A percentile compares a stretch with the other conserved stretches of the same genome.
phyloP scores from a whole-genome alignment of 202 grass and related monocot genomes.

The Digitaria exilis region DNA sequence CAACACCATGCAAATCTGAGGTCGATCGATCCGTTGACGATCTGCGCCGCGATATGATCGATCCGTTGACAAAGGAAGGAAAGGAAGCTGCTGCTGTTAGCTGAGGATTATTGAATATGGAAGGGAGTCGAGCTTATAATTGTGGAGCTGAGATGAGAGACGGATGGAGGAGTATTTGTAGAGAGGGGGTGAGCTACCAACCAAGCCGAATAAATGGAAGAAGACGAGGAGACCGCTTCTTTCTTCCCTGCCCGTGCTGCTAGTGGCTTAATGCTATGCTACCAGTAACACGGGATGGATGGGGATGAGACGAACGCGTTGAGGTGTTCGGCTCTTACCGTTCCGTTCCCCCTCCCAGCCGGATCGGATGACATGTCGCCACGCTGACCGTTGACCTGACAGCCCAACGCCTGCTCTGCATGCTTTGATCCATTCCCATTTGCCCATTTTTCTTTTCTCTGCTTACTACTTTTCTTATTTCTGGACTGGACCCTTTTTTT shows the following conservation, averaged over 20 bases:
- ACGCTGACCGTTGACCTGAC: slow-evolving; percentile 41
- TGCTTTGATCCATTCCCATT: background rate
- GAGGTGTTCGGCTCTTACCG: background rate
- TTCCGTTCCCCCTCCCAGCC: background rate
- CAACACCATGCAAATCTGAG: background rate
- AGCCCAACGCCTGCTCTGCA: background rate
- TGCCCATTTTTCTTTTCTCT: background rate
- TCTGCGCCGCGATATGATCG: too few relatives aligned
- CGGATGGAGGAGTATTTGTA: slow-evolving; percentile 42
- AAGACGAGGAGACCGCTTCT: background rate
- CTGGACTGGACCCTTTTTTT: too few relatives aligned
- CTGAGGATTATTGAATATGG: background rate
- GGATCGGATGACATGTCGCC: slow-evolving; percentile 33
- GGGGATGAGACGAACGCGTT: slow-evolving; percentile 17
- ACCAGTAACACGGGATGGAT: slow-evolving; percentile 27
- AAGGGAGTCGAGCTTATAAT: background rate
- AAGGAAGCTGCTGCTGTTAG: background rate
- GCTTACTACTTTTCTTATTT: background rate
- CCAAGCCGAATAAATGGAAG: slow-evolving; percentile 47
- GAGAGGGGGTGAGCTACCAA: background rate
- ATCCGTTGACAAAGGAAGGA: background rate
- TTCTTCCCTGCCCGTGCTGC: background rate
- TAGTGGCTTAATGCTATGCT: too few relatives aligned
- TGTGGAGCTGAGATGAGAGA: background rate
- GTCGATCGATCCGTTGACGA: background rate